A percentile compares a stretch with the other conserved stretches of the same genome.
These are phyloP conservation scores for Ceratocystis eucalypticola DNA, from an alignment of 2,329 filamentous ascomycete genomes.

Conservation along the genomic window DNA sequence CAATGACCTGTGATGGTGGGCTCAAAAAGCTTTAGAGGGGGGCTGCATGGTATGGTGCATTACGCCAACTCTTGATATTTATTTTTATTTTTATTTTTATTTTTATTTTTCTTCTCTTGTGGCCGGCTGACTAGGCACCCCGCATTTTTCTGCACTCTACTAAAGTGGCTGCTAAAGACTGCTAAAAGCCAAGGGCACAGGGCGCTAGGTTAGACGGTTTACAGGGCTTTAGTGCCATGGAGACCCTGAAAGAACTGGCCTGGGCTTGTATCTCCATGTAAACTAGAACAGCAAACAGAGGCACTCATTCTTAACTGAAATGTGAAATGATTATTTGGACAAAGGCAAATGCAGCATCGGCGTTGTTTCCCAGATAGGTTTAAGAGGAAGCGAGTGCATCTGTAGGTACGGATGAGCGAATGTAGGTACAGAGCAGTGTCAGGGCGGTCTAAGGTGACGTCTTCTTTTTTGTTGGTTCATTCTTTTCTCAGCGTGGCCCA, in stretches of 20 bases:
- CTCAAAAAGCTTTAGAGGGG: background rate
- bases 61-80: background rate
- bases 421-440: background rate
- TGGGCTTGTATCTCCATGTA: too few species aligned
- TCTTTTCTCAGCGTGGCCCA: background rate
- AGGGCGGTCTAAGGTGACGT: background rate
- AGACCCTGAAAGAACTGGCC: background rate
- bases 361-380: slow-evolving; percentile 16
- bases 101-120: too few species aligned
- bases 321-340: too few species aligned
- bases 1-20: background rate
- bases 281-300: background rate
- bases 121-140: background rate
- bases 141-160: background rate
- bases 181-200: background rate
- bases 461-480: background rate
- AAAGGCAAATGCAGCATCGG: background rate
- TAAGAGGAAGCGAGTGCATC: slow-evolving; percentile 2
- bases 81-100: background rate
- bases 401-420: background rate
- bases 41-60: background rate
- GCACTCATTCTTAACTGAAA: background rate
- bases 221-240: background rate
- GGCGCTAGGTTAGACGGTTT: background rate
- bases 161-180: background rate